Base-by-base conservation (phyloP, 139 green algal species). In the Chlorella sorokiniana region DNA sequence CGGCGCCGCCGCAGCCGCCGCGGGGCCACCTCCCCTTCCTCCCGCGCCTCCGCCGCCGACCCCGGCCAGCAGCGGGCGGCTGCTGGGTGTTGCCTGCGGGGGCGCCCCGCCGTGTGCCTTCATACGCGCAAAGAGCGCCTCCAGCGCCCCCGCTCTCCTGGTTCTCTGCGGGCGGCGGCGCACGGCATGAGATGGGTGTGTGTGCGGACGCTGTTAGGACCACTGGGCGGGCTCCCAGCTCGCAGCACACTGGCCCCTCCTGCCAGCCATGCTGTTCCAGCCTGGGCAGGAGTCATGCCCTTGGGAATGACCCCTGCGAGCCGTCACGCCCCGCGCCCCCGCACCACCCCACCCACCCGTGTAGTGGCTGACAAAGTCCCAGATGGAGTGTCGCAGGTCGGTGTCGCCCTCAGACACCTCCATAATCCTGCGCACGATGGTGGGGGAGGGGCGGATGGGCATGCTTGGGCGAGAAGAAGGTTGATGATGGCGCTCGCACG, bases 111-210 rank as follows among this genome's bases (percentile, higher is more conserved):
- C n/a, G n/a, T n/a, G n/a, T n/a, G n/a, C n/a, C 56, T 65, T 29
- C 44, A 77, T 62, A n/a, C 44, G 70, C n/a, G 56, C 44, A 40
- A 83, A 88, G 37, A 85, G 23, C 29, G 54, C 23, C 27, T 70
- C 54, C 59, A 91, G 83, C 79, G 87, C 70, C 42, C 2, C 84
- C 87, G 35, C 68, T 77, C 74, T 88, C 65, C 25, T 76, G 78
- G 79, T 91, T 87, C 82, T 91, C 87, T 62, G 87, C 83, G 48
- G 77, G 65, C n/a, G n/a, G n/a, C n/a, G n/a, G n/a, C n/a, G n/a
- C n/a, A n/a, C n/a, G n/a, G n/a, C n/a, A n/a, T n/a, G n/a, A n/a
- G n/a, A n/a, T n/a, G n/a, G n/a, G n/a, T n/a, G n/a, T n/a, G n/a
- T n/a, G n/a, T n/a, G n/a, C n/a, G n/a, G n/a, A n/a, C n/a, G n/a